Percentiles rank a stretch among this genome's conserved stretches.
Evolutionary conservation across 1,284 basidiomycete species (phyloP).

Genomic region (Mycosarcoma maydis): DNA sequence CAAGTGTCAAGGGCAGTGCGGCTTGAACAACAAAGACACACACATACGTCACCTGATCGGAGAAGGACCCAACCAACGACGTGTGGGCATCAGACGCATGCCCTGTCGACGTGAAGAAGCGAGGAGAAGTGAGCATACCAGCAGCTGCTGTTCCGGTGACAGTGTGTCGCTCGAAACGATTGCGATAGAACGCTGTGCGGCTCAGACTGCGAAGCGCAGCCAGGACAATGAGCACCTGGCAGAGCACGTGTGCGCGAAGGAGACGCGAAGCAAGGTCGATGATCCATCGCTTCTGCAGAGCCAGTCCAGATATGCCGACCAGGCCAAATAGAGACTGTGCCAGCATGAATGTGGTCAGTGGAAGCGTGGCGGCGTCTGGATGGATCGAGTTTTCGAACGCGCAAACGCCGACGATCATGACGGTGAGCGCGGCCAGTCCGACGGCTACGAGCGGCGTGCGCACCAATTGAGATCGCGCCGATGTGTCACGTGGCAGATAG

Average conservation of each 20-base stretch:
- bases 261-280: constrained; percentile 53
- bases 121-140: constrained; percentile 15
- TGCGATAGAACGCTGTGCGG: constrained; percentile 35
- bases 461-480: constrained; percentile 7
- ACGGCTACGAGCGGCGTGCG: constrained; percentile 34
- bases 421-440: constrained; percentile 36
- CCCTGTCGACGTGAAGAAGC: constrained; percentile 5
- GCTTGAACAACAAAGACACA: constrained; percentile 54
- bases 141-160: constrained; percentile 7
- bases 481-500: constrained; percentile 1
- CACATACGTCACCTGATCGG: constrained; percentile 43
- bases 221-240: constrained; percentile 42
- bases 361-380: constrained; percentile 45
- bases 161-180: constrained; percentile 6
- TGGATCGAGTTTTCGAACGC: constrained; percentile 40
- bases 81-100: constrained; percentile 22
- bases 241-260: constrained; percentile 50
- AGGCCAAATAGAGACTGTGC: constrained; percentile 44
- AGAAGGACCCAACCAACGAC: constrained; percentile 41
- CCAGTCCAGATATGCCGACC: constrained; percentile 32
- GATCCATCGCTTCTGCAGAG: constrained; percentile 34
- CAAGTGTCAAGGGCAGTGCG: constrained; percentile 37
- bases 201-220: constrained; percentile 40
- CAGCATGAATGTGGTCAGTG: constrained; percentile 49
- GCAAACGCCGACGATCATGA: constrained; percentile 39